These are phyloP conservation scores for Apiotrichum laibachii DNA, from an alignment of 1,284 basidiomycete species.

Conservation along the genomic window DNA sequence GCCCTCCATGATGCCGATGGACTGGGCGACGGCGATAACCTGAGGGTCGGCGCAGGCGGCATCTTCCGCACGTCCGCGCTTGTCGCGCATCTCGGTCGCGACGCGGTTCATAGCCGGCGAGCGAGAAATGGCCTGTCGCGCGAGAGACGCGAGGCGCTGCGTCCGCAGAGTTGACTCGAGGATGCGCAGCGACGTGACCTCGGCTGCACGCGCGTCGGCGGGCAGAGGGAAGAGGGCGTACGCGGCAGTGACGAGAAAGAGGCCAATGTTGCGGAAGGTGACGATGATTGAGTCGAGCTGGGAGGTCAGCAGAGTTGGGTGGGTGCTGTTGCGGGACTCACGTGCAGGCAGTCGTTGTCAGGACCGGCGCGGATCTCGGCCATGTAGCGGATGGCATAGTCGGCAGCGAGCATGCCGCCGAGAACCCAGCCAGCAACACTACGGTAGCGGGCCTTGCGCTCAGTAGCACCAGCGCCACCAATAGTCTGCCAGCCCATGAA, in stretches of 20 bases:
- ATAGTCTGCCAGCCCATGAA: conserved; percentile 22
- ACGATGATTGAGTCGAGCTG: conserved; percentile 34
- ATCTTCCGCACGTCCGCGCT: conserved; percentile 7
- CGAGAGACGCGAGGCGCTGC: conserved; percentile 22
- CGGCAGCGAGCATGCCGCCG: conserved; percentile 12
- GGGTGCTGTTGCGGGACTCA: conserved; percentile 20
- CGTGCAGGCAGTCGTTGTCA: conserved; percentile 35
- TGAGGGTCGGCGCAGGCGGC: conserved; percentile 1
- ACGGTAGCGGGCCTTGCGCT: conserved; percentile 26
- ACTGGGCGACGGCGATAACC: conserved; percentile 8
- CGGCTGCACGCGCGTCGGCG: neutral
- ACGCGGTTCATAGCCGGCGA: conserved; percentile 12
- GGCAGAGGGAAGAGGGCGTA: conserved; percentile 35
- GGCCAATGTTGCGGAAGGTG: conserved; percentile 24
- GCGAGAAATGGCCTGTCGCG: conserved; percentile 21
- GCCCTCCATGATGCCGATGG: neutral
- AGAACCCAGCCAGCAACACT: conserved; percentile 23
- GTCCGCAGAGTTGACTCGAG: conserved; percentile 19
- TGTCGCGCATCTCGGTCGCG: neutral
- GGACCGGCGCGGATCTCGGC: conserved; percentile 26
- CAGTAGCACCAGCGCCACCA: conserved; percentile 14
- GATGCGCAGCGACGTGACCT: neutral
- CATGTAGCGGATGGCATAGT: conserved; percentile 23
- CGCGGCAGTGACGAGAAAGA: conserved; percentile 27
- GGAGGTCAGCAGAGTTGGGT: neutral